Evolutionary conservation across 2,329 filamentous ascomycete genomes (phyloP), one percentile per base, ranked within the genome.

Genomic region (Stachybotrys chartarum): DNA sequence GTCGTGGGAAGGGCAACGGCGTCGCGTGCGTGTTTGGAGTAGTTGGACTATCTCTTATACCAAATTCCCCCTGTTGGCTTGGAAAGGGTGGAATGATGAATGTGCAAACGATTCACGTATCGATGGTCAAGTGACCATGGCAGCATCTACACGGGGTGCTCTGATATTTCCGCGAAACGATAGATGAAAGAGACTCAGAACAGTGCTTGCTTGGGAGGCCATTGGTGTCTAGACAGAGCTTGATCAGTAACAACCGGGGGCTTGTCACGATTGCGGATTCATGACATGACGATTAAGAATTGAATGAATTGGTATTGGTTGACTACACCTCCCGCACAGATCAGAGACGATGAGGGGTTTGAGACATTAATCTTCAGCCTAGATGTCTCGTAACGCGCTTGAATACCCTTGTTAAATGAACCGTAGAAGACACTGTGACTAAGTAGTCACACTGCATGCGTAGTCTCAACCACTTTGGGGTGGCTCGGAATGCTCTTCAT

Each of bases 221-320:
- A 42, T 42, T 42, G 35, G 35, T 42, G 35, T 42, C 14, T 42
- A 14, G 14, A 10, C 10, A 14, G 35, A 42, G 35, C 35, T 42
- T 42, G 35, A 14, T 42, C 35, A 42, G 14, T 14, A 42, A 42
- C 35, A 42, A 14, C 14, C 35, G 35, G 35, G 35, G 35, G 35
- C 14, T 64, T 65, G 58, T 65, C 57, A 68, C 63, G 63, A 67
- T 58, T 60, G 61, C 59, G 58, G 61, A 65, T 57, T 10, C 10
- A 58, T 62, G 57, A 63, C 58, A 59, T 57, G 67, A 59, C 62
- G 62, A 58, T 55, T 55, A 58, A 59, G 75, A 80, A 56, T 39
- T 57, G 53, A 59, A 63, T 56, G 57, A 60, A 54, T 55, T 55
- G 53, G 62, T 42, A 42, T 42, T 42, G 35, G 35, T 14, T 10